These are phyloP conservation scores for Chrysoporthe deuterocubensis DNA, from an alignment of 2,329 filamentous ascomycete species.

Conservation along the genomic window DNA sequence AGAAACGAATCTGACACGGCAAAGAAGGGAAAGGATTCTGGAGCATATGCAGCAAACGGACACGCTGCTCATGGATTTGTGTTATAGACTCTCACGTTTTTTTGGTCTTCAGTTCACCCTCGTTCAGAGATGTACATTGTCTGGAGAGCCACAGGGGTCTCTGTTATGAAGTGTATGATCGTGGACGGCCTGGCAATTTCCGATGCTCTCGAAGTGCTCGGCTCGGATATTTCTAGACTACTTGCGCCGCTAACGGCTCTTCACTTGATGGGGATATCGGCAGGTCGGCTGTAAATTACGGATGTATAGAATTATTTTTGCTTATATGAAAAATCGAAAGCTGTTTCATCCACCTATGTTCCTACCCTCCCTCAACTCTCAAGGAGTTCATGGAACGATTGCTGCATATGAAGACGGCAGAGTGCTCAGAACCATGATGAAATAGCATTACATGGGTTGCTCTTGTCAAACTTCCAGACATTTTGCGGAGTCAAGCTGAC, in stretches of 20 bases:
- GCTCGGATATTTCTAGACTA: background rate
- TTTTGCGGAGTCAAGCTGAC: too few species aligned
- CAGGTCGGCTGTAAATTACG: background rate
- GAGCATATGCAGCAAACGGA: conserved; percentile 3
- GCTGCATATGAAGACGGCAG: too few species aligned
- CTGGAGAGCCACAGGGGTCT: background rate
- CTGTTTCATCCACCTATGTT: background rate
- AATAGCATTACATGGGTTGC: too few species aligned
- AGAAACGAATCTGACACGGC: background rate
- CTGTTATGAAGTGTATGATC: background rate
- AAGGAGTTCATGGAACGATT: too few species aligned
- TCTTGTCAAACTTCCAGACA: too few species aligned
- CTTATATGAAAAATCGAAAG: background rate
- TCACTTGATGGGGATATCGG: background rate
- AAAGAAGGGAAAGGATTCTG: background rate
- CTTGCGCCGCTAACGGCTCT: background rate
- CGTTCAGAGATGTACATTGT: background rate
- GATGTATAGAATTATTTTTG: background rate
- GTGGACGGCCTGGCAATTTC: background rate
- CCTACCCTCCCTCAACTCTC: background rate
- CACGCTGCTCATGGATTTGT: background rate
- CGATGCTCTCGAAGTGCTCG: background rate
- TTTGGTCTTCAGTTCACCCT: background rate
- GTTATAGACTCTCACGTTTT: background rate
- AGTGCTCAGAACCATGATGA: too few species aligned